phyloP scores from a whole-genome alignment of 1,139 yeast genomes.

The Blastobotrys persicus region DNA sequence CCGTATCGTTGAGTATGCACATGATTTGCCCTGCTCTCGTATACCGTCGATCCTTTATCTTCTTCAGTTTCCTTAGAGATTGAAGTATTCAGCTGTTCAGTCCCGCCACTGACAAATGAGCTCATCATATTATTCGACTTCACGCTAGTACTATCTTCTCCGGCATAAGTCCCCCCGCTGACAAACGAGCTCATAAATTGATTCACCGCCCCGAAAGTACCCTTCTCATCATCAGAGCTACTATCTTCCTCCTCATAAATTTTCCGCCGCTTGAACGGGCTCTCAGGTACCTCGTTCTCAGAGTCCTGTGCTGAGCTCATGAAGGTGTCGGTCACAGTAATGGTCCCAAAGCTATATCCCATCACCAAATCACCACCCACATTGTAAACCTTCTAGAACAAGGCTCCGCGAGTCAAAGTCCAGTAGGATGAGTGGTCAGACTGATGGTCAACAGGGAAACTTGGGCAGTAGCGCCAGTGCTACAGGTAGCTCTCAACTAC shows the following conservation, averaged over 20 bases:
- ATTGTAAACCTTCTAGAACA: no score
- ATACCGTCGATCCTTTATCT: neutral
- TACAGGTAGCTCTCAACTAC: neutral
- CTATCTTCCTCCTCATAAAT: neutral
- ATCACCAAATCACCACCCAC: no score
- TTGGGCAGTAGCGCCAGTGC: neutral
- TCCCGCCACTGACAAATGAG: neutral
- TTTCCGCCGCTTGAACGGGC: neutral
- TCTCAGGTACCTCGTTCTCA: neutral
- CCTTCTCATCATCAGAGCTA: neutral
- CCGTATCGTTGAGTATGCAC: conserved; percentile 53
- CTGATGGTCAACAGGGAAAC: neutral
- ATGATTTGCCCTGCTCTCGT: conserved; percentile 4
- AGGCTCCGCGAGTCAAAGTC: no score
- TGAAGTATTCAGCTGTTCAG: neutral
- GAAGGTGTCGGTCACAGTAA: no score
- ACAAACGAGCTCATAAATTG: conserved; percentile 2
- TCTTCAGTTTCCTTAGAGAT: no score
- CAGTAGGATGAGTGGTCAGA: neutral
- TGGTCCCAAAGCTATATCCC: no score
- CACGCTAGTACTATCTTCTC: no score
- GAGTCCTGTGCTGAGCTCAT: neutral
- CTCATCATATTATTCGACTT: no score
- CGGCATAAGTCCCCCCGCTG: conserved; percentile 6
- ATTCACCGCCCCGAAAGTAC: neutral